Percentiles rank a stretch among this genome's conserved stretches.
Conservation (phyloP, 2,329 filamentous ascomycete species). For the Hymenoscyphus occultus region DNA sequence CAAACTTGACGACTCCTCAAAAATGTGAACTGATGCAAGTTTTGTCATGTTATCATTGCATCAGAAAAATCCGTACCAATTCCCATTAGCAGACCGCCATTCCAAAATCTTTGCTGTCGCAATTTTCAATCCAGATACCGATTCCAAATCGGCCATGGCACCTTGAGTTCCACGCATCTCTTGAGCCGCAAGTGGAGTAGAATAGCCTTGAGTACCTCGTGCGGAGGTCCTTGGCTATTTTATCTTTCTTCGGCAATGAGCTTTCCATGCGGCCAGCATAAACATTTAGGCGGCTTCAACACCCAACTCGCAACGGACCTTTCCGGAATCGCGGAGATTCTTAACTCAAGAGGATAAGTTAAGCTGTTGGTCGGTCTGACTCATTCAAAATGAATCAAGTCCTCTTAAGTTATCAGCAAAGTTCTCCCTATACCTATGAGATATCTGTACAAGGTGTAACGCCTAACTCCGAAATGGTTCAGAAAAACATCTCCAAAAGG, state of each 20-base stretch:
- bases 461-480: not conserved
- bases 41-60: too few relatives aligned
- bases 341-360: not conserved
- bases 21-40: too few relatives aligned
- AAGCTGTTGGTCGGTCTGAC: not conserved
- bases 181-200: not conserved
- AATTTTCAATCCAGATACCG: too few relatives aligned
- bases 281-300: not conserved
- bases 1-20: too few relatives aligned
- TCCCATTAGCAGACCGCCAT: too few relatives aligned
- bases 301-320: not conserved
- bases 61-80: too few relatives aligned
- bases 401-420: not conserved
- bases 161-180: too few relatives aligned
- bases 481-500: not conserved
- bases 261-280: not conserved
- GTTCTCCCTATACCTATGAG: not conserved
- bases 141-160: too few relatives aligned
- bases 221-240: not conserved
- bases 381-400: not conserved
- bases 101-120: too few relatives aligned
- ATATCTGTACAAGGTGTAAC: not conserved
- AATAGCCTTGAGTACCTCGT: not conserved
- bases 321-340: not conserved
- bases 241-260: not conserved